These are phyloP conservation scores for Lachancea nothofagi DNA, from an alignment of 805 yeast genomes.

Conservation along the genomic window DNA sequence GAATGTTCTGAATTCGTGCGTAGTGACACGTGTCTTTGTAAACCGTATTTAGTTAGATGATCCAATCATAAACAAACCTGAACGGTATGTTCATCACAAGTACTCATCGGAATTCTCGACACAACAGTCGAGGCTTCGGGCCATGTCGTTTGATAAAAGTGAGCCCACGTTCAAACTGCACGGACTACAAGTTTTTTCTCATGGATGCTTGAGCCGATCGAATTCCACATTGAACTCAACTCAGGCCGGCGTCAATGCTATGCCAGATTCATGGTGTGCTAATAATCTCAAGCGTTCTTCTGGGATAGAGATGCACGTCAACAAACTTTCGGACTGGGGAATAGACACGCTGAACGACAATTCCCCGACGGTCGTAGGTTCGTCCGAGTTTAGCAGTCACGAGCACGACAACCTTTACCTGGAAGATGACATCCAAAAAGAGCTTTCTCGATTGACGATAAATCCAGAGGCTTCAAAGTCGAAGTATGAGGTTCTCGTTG, in stretches of 20 bases:
- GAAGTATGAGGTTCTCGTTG: neutral
- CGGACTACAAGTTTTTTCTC: slow-evolving; percentile 15
- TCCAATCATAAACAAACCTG: slow-evolving; percentile 1
- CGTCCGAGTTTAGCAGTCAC: slow-evolving; percentile 12
- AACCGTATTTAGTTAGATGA: too few relatives aligned
- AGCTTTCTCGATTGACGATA: neutral
- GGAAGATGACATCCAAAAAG: slow-evolving; percentile 2
- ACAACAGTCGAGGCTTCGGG: neutral
- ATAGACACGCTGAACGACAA: slow-evolving; percentile 19
- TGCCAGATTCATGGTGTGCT: neutral
- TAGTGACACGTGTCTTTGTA: too few relatives aligned
- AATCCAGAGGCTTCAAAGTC: neutral
- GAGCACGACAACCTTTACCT: neutral
- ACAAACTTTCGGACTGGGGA: slow-evolving; percentile 12
- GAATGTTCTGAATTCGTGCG: too few relatives aligned
- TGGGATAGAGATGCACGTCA: neutral
- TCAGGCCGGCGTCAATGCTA: neutral
- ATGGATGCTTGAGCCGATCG: slow-evolving; percentile 2
- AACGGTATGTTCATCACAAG: too few relatives aligned
- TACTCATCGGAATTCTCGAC: too few relatives aligned
- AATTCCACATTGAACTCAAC: slow-evolving; percentile 3
- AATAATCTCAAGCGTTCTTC: neutral
- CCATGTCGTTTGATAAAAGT: slow-evolving; percentile 5
- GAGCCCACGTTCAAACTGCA: slow-evolving; percentile 8
- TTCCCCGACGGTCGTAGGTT: slow-evolving; percentile 27